These are phyloP conservation scores for Rhodomyrtus tomentosa DNA, from an alignment of 345 rosid genomes.

Conservation along the genomic window DNA sequence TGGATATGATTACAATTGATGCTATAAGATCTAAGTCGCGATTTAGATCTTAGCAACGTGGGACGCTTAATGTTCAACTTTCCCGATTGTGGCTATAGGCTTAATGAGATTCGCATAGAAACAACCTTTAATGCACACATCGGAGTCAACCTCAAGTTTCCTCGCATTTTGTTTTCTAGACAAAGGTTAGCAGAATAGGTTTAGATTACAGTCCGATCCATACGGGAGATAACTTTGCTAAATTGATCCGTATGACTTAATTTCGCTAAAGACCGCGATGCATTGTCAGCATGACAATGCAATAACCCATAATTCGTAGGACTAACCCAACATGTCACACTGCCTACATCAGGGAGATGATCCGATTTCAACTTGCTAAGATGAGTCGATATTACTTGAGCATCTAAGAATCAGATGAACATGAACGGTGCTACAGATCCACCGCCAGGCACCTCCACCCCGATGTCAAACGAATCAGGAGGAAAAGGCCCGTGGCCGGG, in stretches of 20 bases:
- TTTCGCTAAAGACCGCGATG: neutral
- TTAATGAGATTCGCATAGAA: neutral
- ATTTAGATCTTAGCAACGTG: neutral
- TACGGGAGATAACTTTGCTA: neutral
- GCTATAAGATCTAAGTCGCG: neutral
- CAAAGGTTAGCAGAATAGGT: neutral
- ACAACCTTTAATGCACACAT: neutral
- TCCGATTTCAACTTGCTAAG: neutral
- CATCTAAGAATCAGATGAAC: neutral
- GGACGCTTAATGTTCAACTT: neutral
- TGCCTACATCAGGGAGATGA: neutral
- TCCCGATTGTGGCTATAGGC: neutral
- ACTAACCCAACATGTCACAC: neutral
- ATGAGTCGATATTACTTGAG: neutral
- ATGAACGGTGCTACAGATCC: slow-evolving; percentile 8
- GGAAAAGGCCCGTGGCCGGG: slow-evolving; percentile 53
- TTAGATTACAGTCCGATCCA: neutral
- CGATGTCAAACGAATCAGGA: slow-evolving; percentile 19
- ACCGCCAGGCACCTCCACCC: slow-evolving; percentile 10
- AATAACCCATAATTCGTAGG: neutral
- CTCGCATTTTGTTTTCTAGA: neutral
- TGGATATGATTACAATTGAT: neutral
- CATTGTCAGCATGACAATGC: neutral
- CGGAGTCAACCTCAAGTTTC: neutral
- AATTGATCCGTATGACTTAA: neutral